Conservation (phyloP, 257 asterid species). For the Buddleja alternifolia region DNA sequence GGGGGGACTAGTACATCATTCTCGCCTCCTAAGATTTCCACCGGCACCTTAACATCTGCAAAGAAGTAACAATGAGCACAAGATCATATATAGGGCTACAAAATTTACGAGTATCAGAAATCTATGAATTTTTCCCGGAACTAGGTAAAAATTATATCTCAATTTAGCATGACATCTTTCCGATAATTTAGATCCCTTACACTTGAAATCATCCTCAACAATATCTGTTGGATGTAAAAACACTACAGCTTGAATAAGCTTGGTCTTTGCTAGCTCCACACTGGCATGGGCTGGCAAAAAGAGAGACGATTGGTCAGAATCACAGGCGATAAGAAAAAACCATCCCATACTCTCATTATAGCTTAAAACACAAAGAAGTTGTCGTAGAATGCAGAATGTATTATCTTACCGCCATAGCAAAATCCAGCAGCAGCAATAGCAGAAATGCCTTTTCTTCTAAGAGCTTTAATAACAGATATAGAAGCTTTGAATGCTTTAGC, state of each 20-base stretch:
- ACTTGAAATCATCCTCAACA: slow-evolving; percentile 56
- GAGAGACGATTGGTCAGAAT: background rate
- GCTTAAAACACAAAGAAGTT: background rate
- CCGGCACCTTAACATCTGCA: slow-evolving; percentile 58
- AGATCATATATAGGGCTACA: too few relatives aligned
- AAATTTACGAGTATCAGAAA: too few relatives aligned
- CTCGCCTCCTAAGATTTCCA: slow-evolving; percentile 69
- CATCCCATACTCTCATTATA: too few relatives aligned
- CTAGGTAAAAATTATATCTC: background rate
- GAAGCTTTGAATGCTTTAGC: slow-evolving; percentile 56
- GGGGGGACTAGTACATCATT: slow-evolving; percentile 57
- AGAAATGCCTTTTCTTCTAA: slow-evolving; percentile 50
- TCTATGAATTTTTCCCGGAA: too few relatives aligned
- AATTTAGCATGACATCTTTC: slow-evolving; percentile 6
- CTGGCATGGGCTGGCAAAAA: slow-evolving; percentile 58
- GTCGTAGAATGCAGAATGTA: background rate
- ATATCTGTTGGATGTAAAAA: slow-evolving; percentile 58
- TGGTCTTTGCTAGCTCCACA: slow-evolving; percentile 46
- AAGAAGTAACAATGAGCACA: background rate
- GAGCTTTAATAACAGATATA: slow-evolving; percentile 47
- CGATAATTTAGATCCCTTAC: slow-evolving; percentile 27
- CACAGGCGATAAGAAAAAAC: background rate
- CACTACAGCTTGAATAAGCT: slow-evolving; percentile 59
- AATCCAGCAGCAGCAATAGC: slow-evolving; percentile 67
- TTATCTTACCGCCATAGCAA: slow-evolving; percentile 64